Evolutionary conservation across 768 basidiomycete genomes (phyloP), one percentile per base, ranked within the genome.

Genomic region (Psilocybe azurescens): DNA sequence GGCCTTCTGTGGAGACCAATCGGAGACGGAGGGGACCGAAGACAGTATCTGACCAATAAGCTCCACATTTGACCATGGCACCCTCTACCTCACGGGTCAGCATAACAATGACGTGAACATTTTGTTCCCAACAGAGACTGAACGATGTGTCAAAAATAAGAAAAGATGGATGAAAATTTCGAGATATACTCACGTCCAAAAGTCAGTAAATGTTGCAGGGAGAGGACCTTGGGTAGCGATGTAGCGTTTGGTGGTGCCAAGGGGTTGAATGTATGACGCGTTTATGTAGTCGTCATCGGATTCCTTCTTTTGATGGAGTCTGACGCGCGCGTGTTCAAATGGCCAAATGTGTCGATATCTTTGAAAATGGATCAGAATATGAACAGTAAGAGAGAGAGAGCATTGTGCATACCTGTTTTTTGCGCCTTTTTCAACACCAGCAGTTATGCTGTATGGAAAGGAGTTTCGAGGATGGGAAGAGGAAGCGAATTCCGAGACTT

Each of bases 331-430:
- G 70, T 96, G 94, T 71, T 97, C 95, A 65, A 95, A 98, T 0
- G 97, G 97, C 94, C 95, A 99, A 60, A 99, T 97, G 72, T 99
- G 91, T 61, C 91, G 89, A 77, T 97, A 99, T 64, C 94, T 95
- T 64, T 33, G 54, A 41, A 16, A 41, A 65, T n/a, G 58, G 47
- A 39, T 36, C 54, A 33, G 11, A 53, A 49, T 36, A 38, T 55
- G 56, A 58, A 47, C 33, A 28, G 18, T 39, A 33, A 33, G 20
- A 46, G 52, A 61, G 11, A 49, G 16, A 54, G 44, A 29, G 46
- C 10, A 29, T 46, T 39, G 53, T 6, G 73, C 77, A 14, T 55
- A 93, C 90, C 97, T 82, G 68, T 99, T 99, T 81, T 97, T 95
- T 18, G 88, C 81, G 8, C 97, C 97, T 70, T 97, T 93, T 76